These are phyloP conservation scores for Ascochyta clinopodiicola DNA, from an alignment of 2,329 filamentous ascomycete species.

Conservation along the genomic window DNA sequence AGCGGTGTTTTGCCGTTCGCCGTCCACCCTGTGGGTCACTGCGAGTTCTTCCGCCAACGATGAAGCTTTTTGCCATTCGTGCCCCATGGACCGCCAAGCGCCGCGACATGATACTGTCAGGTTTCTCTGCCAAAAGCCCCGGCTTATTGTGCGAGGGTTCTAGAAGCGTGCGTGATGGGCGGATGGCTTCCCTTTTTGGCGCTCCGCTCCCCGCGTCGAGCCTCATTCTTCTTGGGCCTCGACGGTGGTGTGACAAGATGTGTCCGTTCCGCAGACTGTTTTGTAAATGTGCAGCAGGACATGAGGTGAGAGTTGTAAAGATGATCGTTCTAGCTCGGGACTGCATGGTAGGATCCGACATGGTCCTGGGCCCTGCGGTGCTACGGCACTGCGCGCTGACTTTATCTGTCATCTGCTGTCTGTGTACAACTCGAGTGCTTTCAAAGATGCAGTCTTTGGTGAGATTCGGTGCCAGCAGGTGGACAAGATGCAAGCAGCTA, in stretches of 20 bases:
- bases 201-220: background rate
- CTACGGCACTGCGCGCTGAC: slow-evolving; percentile 37
- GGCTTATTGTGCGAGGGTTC: slow-evolving; percentile 2
- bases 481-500: background rate
- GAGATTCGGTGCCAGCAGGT: background rate
- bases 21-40: background rate
- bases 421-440: background rate
- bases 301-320: background rate
- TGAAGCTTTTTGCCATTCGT: slow-evolving; percentile 11
- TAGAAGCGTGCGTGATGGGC: slow-evolving; percentile 11
- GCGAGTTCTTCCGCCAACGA: slow-evolving; percentile 11
- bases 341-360: background rate
- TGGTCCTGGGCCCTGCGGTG: background rate
- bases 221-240: background rate
- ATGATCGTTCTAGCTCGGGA: background rate
- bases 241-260: background rate
- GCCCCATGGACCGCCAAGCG: background rate
- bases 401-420: slow-evolving; percentile 37
- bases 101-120: slow-evolving; percentile 1
- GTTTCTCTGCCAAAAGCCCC: background rate
- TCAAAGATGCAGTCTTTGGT: background rate
- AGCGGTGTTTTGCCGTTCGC: background rate
- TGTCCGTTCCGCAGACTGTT: background rate
- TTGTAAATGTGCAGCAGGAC: background rate
- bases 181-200: slow-evolving; percentile 14